Base-by-base conservation (phyloP, 2,329 filamentous ascomycete species). In the Ceratocystis papillata region DNA sequence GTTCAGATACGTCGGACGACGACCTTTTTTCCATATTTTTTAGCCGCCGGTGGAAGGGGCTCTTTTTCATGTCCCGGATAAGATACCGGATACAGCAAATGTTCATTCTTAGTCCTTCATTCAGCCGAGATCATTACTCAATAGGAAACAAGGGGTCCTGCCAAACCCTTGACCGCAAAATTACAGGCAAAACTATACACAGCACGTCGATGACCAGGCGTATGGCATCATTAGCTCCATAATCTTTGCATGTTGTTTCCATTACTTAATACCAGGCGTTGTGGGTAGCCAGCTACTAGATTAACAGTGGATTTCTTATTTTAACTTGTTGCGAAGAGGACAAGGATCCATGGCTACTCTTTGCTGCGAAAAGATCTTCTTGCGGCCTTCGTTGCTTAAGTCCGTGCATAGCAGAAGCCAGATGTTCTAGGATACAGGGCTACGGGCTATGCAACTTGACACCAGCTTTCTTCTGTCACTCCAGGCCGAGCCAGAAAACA, bases 181-280 rank as follows among this genome's bases (percentile, higher is more conserved):
- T n/a, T 17, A 37, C 12, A 59, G 20, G 28, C 6, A 12, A 30
- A n/a, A 8, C 2, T 37, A 8, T 1, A 37, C 7, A 59, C 28
- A 59, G 55, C 55, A 59, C 55, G 55, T 37, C 15, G 55, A 59
- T 59, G 30, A 59, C 55, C 37, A 28, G 25, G 55, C 33, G n/a
- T 59, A 59, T 59, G 55, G 55, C 55, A 59, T 59, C 55, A 59
- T 59, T n/a, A 59, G 33, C 17, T 22, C 22, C 30, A 57, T 57
- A 57, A 30, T 7, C 28, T 5, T 30, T 2, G 53, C 17, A 2
- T 17, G 5, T 17, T 37, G 55, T 59, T 59, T 59, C 22, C 17
- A 59, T 59, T 59, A 59, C 55, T 59, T 59, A 59, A 59, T 37
- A 59, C 3, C 17, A 59, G 55, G 5, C 17, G n/a, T 33, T 59